Conservation (phyloP, 1,284 basidiomycete species). For the Rugosomyces carneus region DNA sequence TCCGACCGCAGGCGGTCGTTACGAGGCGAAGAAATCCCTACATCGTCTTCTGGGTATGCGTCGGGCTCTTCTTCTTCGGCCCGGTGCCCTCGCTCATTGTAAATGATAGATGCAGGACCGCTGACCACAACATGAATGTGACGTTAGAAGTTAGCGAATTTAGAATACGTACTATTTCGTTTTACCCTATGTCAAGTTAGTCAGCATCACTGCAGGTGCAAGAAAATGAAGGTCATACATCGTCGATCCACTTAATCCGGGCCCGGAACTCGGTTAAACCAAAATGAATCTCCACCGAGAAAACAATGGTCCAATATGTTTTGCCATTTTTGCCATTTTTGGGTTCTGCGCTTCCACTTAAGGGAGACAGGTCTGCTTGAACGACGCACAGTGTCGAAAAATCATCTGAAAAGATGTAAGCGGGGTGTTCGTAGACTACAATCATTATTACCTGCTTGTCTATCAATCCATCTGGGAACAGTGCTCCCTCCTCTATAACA, state of each 20-base stretch:
- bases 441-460: constrained; percentile 44
- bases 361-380: constrained; percentile 64
- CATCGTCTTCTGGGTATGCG: constrained; percentile 47
- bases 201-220: constrained; percentile 3
- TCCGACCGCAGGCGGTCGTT: constrained; percentile 21
- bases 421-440: neutral
- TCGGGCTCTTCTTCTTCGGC: constrained; percentile 65
- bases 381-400: constrained; percentile 75
- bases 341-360: constrained; percentile 60
- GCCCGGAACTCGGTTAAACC: constrained; percentile 75
- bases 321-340: constrained; percentile 59
- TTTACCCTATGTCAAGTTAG: constrained; percentile 36
- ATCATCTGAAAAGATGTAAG: constrained; percentile 35
- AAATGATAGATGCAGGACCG: constrained; percentile 72
- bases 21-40: constrained; percentile 22
- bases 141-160: constrained; percentile 1
- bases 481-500: constrained; percentile 65
- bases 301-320: constrained; percentile 75
- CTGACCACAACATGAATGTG: constrained; percentile 27
- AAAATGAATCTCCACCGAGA: constrained; percentile 76
- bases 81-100: constrained; percentile 70
- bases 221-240: constrained; percentile 37
- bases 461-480: constrained; percentile 66
- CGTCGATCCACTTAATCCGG: constrained; percentile 74
- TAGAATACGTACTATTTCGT: constrained; percentile 53